Conservation (phyloP, 345 rosid species). For the Salix brachista region DNA sequence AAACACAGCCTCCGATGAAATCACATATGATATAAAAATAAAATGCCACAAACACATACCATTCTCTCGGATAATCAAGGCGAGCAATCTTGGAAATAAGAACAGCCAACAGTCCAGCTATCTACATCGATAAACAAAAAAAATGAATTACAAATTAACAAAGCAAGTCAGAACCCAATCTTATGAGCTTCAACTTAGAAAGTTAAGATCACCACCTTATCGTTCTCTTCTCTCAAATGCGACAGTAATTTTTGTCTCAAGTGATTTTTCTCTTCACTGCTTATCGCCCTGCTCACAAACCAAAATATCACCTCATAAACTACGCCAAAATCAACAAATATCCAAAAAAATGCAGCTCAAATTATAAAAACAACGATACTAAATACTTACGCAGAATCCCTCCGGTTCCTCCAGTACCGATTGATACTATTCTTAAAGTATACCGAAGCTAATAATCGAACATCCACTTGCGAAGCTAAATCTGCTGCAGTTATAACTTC, state of each 20-base stretch:
- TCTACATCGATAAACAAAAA: slow-evolving; percentile 37
- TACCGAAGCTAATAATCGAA: slow-evolving; percentile 88
- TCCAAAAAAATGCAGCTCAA: background rate
- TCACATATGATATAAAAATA: background rate
- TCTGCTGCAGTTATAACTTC: slow-evolving; percentile 88
- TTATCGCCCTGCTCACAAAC: slow-evolving; percentile 62
- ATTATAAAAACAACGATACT: background rate
- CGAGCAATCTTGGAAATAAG: slow-evolving; percentile 90
- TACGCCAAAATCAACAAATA: background rate
- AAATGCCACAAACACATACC: slow-evolving; percentile 30
- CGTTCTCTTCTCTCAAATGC: slow-evolving; percentile 79
- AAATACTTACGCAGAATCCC: slow-evolving; percentile 59
- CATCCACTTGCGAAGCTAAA: slow-evolving; percentile 79
- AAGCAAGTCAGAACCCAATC: background rate
- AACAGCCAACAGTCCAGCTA: slow-evolving; percentile 80
- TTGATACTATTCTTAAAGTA: slow-evolving; percentile 85
- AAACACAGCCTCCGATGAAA: background rate
- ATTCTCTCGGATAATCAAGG: slow-evolving; percentile 93
- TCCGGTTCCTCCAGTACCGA: slow-evolving; percentile 86
- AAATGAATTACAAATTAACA: slow-evolving; percentile 7
- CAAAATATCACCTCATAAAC: background rate
- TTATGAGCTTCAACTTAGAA: background rate
- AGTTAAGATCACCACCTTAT: slow-evolving; percentile 45
- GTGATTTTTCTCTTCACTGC: slow-evolving; percentile 77
- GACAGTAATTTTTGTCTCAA: slow-evolving; percentile 68